Percentiles rank a stretch among this genome's conserved stretches.
These are phyloP conservation scores for Wallacemonas sp. DNA, from an alignment of 208 protist genomes.

Conservation along the genomic window DNA sequence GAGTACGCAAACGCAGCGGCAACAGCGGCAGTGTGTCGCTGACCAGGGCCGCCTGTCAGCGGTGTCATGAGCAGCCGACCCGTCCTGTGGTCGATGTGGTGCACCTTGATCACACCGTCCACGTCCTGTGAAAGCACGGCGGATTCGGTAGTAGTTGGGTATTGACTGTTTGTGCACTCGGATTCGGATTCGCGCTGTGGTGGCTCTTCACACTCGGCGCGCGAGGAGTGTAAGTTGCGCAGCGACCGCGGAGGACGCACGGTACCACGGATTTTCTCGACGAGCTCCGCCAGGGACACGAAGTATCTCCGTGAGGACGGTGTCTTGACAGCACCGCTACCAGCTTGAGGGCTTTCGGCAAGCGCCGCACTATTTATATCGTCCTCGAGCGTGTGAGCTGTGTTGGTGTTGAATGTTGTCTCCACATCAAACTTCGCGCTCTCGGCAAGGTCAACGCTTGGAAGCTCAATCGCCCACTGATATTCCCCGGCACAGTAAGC, in stretches of 20 bases:
- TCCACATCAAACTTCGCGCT: neutral
- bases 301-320: neutral
- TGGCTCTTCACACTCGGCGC: neutral
- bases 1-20: neutral
- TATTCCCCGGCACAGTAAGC: conserved; percentile 52
- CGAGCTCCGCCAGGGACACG: neutral
- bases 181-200: neutral
- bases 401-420: too few relatives aligned
- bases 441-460: neutral
- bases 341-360: too few relatives aligned
- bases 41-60: neutral
- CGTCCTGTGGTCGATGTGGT: neutral
- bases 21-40: neutral
- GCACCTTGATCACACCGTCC: neutral
- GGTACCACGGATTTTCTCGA: neutral
- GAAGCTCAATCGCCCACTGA: conserved; percentile 45
- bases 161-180: neutral
- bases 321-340: neutral
- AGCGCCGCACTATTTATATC: too few relatives aligned
- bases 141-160: neutral
- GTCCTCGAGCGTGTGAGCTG: too few relatives aligned
- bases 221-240: neutral
- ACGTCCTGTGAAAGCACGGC: conserved; percentile 1
- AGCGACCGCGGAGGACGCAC: neutral
- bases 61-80: neutral